Base-by-base conservation (phyloP, 1,139 yeast genomes). In the Groenewaldozyma auringiensis region DNA sequence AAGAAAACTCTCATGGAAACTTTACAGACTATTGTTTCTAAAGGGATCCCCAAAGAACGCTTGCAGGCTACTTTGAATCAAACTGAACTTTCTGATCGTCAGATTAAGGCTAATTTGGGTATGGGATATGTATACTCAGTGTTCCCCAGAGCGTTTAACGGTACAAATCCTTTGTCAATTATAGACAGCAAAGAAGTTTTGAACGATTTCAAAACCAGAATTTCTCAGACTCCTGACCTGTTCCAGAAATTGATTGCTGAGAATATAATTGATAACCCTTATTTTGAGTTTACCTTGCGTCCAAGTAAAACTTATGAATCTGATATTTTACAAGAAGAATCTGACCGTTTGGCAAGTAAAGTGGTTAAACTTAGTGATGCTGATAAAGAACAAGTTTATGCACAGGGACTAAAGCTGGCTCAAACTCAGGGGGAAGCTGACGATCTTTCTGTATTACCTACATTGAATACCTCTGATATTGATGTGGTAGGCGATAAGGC, bases 41-140 rank as follows among this genome's bases (percentile, higher is more conserved):
- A 60, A 9, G 75, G 75, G 0, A 74, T 82, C 49, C 80, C 82
- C 38, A 70, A 72, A 36, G 71, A 76, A 31, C 79, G 89, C 55
- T 75, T 92, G 16, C 83, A 84, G 47, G 97, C 95, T 0, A 76
- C 92, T 40, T 71, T 94, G 39, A 94, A 88, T 62, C 97, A 89
- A 62, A 70, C 89, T 38, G 98, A 92, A 61, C 68, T 92, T 35
- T 70, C 79, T 38, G 83, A 86, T 63, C 85, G 87, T 56, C 89
- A 86, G 54, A 94, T 88, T 52, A 88, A 83, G 56, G 83, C 97
- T 0, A 87, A 87, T 48, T 89, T 88, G 66, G 99, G 99, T 16
- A 69, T 92, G 70, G 81, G 81, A 27, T 66, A 92, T 46, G 71
- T 92, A 37, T 80, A 80, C 57, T 74, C 88, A 2, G 57, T 92